phyloP scores from a whole-genome alignment of 495 filamentous ascomycete species.

The Xylaria venustula region DNA sequence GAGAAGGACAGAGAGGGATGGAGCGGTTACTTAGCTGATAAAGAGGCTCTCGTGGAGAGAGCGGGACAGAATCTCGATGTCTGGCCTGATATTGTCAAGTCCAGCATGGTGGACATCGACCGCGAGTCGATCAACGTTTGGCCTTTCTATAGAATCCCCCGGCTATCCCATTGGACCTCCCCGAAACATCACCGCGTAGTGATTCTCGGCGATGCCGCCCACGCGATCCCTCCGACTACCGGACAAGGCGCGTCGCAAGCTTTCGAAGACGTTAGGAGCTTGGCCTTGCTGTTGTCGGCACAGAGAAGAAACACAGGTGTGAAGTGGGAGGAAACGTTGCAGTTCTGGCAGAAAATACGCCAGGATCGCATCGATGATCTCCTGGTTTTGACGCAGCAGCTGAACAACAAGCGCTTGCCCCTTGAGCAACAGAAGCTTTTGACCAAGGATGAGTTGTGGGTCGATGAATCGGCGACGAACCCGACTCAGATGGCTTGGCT shows the following conservation, averaged over 20 bases:
- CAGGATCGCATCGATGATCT: slow-evolving; percentile 19
- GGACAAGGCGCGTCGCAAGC: slow-evolving; percentile 40
- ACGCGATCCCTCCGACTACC: slow-evolving; percentile 44
- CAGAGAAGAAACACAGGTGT: neutral
- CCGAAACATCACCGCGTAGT: slow-evolving; percentile 24
- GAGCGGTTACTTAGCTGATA: slow-evolving; percentile 14
- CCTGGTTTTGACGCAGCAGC: slow-evolving; percentile 16
- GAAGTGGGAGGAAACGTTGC: slow-evolving; percentile 10
- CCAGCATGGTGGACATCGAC: slow-evolving; percentile 17
- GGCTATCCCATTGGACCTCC: slow-evolving; percentile 33
- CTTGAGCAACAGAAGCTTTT: slow-evolving; percentile 13
- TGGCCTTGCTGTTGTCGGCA: slow-evolving; percentile 27
- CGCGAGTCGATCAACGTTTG: slow-evolving; percentile 20
- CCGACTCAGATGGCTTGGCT: slow-evolving; percentile 19
- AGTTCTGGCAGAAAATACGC: slow-evolving; percentile 20
- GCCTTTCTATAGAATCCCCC: slow-evolving; percentile 20
- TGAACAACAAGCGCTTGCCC: slow-evolving; percentile 21
- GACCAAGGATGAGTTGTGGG: slow-evolving; percentile 6
- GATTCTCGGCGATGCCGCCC: slow-evolving; percentile 45
- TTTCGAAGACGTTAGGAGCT: slow-evolving; percentile 33
- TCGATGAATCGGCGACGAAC: slow-evolving; percentile 11
- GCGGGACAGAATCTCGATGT: neutral
- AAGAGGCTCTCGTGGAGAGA: slow-evolving; percentile 9
- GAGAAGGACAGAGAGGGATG: slow-evolving; percentile 14
- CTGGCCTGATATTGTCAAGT: slow-evolving; percentile 15